Evolutionary conservation across 2,329 filamentous ascomycete species (phyloP).

Genomic region (Calonectria honghensis): DNA sequence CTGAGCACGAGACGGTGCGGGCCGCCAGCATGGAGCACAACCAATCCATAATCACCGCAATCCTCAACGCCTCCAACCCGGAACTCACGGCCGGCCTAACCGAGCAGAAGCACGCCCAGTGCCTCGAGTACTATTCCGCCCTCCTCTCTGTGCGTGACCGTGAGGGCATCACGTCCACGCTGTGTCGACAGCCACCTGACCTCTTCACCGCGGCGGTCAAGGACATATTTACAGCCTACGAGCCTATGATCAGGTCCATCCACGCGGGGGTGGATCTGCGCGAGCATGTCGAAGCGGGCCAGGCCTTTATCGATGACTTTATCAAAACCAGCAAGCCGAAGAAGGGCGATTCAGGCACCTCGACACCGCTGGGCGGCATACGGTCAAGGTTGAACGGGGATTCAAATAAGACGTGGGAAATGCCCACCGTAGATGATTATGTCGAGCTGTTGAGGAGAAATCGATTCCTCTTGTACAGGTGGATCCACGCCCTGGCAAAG

Average conservation of each 20-base stretch:
- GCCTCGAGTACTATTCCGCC: constrained; percentile 81
- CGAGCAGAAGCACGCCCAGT: constrained; percentile 77
- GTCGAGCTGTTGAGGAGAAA: constrained; percentile 80
- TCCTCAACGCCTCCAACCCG: constrained; percentile 74
- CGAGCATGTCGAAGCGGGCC: constrained; percentile 79
- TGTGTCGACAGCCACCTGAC: constrained; percentile 83
- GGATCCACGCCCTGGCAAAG: constrained; percentile 81
- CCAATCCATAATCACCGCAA: constrained; percentile 79
- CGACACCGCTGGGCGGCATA: constrained; percentile 47
- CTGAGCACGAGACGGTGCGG: constrained; percentile 76
- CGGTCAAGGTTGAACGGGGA: constrained; percentile 46
- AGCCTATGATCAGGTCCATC: constrained; percentile 82
- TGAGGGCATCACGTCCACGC: constrained; percentile 78
- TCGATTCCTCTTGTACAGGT: constrained; percentile 78
- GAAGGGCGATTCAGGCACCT: constrained; percentile 52
- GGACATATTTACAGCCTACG: constrained; percentile 80
- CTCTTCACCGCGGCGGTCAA: constrained; percentile 81
- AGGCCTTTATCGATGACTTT: constrained; percentile 82
- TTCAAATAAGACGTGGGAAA: constrained; percentile 47
- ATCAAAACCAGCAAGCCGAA: constrained; percentile 75
- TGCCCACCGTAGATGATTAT: constrained; percentile 82
- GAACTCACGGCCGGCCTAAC: constrained; percentile 68
- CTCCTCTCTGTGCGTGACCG: constrained; percentile 84
- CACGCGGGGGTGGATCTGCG: constrained; percentile 84
- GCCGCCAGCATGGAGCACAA: constrained; percentile 69